phyloP scores from a whole-genome alignment of 2,329 filamentous ascomycete species.

The Ploettnerulaceae sp. region DNA sequence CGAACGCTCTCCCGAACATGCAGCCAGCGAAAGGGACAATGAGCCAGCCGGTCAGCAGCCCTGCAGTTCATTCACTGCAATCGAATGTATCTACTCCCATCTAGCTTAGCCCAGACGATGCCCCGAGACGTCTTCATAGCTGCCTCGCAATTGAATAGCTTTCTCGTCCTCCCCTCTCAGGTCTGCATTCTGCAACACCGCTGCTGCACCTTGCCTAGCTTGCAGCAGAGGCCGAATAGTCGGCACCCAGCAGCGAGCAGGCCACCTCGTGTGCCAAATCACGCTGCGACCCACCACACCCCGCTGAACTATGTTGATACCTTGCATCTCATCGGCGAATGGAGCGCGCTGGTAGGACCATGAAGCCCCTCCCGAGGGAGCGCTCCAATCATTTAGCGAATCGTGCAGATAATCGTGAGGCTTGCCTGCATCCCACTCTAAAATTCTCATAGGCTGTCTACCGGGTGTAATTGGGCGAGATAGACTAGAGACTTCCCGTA shows the following conservation, averaged over 20 bases:
- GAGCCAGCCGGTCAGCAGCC: slow-evolving; percentile 2
- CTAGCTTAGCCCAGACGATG: too few relatives aligned
- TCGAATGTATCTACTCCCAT: too few relatives aligned
- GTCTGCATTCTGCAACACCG: too few relatives aligned
- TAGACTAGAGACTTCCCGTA: slow-evolving; percentile 12
- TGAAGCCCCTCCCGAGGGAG: neutral
- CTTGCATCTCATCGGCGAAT: slow-evolving; percentile 5
- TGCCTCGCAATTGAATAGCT: too few relatives aligned
- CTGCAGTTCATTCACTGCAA: neutral
- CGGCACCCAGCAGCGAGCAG: slow-evolving; percentile 1
- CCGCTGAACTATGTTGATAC: slow-evolving; percentile 2
- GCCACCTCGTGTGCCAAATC: slow-evolving; percentile 9
- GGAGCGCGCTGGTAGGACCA: neutral
- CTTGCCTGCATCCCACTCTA: slow-evolving; percentile 16
- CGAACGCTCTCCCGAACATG: slow-evolving; percentile 1
- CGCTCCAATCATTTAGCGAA: neutral
- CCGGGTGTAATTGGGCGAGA: slow-evolving; percentile 20
- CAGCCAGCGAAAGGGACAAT: slow-evolving; percentile 12
- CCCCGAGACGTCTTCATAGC: too few relatives aligned
- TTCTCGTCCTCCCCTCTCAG: too few relatives aligned
- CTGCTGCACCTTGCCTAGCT: neutral
- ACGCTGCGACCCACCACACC: slow-evolving; percentile 5
- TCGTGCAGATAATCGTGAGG: slow-evolving; percentile 10
- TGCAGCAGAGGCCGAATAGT: neutral
- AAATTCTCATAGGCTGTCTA: slow-evolving; percentile 15